A percentile compares a stretch with the other conserved stretches of the same genome.
Evolutionary conservation across 495 filamentous ascomycete genomes (phyloP).

Genomic region (Xylaria scruposa): DNA sequence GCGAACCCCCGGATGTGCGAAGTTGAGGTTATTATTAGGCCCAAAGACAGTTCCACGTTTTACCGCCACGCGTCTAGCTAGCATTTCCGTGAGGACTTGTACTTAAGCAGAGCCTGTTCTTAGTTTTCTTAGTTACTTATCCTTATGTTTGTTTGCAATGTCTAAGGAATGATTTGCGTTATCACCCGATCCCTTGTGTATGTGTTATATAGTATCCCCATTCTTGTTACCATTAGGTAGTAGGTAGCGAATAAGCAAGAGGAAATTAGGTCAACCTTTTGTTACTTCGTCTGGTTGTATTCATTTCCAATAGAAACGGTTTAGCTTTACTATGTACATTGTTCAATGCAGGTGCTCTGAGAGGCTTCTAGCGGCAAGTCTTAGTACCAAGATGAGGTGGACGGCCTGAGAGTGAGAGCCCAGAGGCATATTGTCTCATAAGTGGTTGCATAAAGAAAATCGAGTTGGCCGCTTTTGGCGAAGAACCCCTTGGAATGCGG

Average conservation of each 20-base stretch:
- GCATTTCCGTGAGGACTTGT: background rate
- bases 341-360: background rate
- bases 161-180: background rate
- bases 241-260: background rate
- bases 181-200: background rate
- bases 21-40: background rate
- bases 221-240: background rate
- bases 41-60: background rate
- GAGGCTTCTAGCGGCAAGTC: background rate
- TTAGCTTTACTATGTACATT: background rate
- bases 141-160: background rate
- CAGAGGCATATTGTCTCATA: conserved; percentile 12
- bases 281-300: background rate
- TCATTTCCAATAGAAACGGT: background rate
- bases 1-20: conserved; percentile 1
- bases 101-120: background rate
- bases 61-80: background rate
- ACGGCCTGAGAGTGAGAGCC: background rate
- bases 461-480: conserved; percentile 27
- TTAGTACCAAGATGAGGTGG: background rate
- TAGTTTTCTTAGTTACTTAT: background rate
- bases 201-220: background rate
- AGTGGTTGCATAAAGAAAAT: conserved; percentile 8
- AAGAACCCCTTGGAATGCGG: conserved; percentile 34
- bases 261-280: background rate